Percentiles rank a stretch among this genome's conserved stretches.
phyloP scores from a whole-genome alignment of 2,329 filamentous ascomycete species.

The Colletotrichum sansevieriae region DNA sequence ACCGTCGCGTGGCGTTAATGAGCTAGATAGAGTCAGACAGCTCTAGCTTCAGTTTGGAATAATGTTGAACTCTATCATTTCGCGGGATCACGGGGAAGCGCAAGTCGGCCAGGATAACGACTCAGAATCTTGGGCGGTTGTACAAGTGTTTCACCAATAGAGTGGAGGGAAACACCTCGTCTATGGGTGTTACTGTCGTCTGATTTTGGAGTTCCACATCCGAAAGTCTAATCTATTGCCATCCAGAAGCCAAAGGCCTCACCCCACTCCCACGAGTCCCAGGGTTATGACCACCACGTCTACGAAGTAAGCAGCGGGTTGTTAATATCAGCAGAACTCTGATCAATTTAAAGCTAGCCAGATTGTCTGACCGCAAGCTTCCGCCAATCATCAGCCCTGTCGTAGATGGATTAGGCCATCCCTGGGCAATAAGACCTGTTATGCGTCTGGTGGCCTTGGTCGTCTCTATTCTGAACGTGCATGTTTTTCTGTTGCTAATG shows the following conservation, averaged over 20 bases:
- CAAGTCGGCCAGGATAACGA: not conserved
- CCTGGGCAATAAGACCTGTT: constrained; percentile 7
- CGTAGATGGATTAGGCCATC: constrained; percentile 14
- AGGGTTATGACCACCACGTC: not conserved
- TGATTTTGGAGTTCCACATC: not conserved
- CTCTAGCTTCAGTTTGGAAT: not conserved
- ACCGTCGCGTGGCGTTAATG: not conserved
- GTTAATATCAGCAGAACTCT: constrained; percentile 22
- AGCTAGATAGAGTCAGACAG: not conserved
- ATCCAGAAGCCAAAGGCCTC: not conserved
- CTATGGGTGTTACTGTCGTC: not conserved
- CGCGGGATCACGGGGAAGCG: not conserved
- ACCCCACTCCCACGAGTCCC: constrained; percentile 25
- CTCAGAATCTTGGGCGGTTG: not conserved
- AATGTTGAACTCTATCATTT: constrained; percentile 12
- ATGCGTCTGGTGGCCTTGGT: constrained; percentile 14
- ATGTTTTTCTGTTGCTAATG: not conserved
- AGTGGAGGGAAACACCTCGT: constrained; percentile 3
- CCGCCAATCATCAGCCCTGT: constrained; percentile 32
- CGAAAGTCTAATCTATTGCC: constrained; percentile 29
- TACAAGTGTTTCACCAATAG: constrained; percentile 3
- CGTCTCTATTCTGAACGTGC: not conserved
- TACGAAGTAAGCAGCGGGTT: not conserved
- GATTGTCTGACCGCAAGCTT: constrained; percentile 32
- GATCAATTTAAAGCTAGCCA: constrained; percentile 29